Conservation (phyloP, 495 filamentous ascomycete species). For the Penicillium manginii region DNA sequence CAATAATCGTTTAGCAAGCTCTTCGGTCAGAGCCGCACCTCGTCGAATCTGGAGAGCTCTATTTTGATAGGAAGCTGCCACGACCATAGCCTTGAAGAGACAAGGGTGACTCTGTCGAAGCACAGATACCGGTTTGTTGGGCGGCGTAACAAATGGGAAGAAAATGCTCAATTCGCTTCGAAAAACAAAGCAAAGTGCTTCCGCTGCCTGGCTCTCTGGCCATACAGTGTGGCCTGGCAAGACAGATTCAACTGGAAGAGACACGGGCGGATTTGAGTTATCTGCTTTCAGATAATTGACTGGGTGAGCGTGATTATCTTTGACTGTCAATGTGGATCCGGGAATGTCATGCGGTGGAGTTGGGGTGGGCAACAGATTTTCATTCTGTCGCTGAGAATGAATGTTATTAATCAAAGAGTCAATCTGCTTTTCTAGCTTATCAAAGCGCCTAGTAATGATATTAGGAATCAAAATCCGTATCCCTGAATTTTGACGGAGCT, state of each 20-base stretch:
- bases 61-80: constrained; percentile 13
- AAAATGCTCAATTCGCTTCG: constrained; percentile 5
- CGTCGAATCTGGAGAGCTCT: constrained; percentile 7
- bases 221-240: not conserved
- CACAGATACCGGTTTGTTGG: not conserved
- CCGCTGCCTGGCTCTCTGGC: not conserved
- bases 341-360: not conserved
- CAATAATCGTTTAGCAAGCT: constrained; percentile 6
- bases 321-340: not conserved
- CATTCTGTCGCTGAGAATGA: not conserved
- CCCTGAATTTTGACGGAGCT: not conserved
- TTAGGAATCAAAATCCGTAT: not conserved
- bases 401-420: constrained; percentile 2
- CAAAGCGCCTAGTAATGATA: constrained; percentile 9
- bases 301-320: not conserved
- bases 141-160: constrained; percentile 16
- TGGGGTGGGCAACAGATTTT: not conserved
- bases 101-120: constrained; percentile 8
- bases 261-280: not conserved
- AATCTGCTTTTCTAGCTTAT: constrained; percentile 9
- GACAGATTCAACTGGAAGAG: not conserved
- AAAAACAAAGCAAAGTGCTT: constrained; percentile 3
- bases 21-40: constrained; percentile 10
- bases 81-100: constrained; percentile 16
- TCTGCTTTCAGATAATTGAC: not conserved